These are phyloP conservation scores for Coprinopsis sp. DNA, from an alignment of 768 basidiomycete species.

Conservation along the genomic window DNA sequence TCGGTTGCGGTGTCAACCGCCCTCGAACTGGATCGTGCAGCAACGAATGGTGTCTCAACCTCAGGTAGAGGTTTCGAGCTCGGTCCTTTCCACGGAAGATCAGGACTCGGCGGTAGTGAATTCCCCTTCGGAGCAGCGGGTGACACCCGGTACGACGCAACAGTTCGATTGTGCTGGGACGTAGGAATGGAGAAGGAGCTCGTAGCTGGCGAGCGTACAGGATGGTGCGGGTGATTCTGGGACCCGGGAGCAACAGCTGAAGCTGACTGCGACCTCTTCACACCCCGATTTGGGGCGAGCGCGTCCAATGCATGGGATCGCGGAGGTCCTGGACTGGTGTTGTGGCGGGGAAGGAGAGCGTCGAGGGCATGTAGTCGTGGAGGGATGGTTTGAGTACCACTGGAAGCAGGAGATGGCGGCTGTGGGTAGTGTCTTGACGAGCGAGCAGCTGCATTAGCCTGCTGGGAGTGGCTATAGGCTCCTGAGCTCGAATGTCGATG, in stretches of 20 bases:
- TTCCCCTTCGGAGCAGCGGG: background rate
- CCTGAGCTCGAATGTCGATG: too few relatives aligned
- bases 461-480: too few relatives aligned
- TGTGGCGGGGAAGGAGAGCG: background rate
- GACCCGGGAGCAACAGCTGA: background rate
- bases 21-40: background rate
- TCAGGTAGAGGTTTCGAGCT: too few relatives aligned
- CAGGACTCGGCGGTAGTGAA: background rate
- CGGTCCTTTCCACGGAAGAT: background rate
- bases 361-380: constrained; percentile 3
- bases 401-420: too few relatives aligned
- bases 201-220: too few relatives aligned
- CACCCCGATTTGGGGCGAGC: background rate
- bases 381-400: background rate
- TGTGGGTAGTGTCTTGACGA: too few relatives aligned
- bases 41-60: too few relatives aligned
- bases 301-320: constrained; percentile 4
- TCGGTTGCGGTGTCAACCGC: background rate
- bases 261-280: constrained; percentile 5
- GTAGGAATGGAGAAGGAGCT: background rate
- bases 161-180: too few relatives aligned
- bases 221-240: background rate
- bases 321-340: background rate
- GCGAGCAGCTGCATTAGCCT: too few relatives aligned
- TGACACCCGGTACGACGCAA: background rate